Evolutionary conservation across 345 rosid species (phyloP).

Genomic region (Populus euphratica): DNA sequence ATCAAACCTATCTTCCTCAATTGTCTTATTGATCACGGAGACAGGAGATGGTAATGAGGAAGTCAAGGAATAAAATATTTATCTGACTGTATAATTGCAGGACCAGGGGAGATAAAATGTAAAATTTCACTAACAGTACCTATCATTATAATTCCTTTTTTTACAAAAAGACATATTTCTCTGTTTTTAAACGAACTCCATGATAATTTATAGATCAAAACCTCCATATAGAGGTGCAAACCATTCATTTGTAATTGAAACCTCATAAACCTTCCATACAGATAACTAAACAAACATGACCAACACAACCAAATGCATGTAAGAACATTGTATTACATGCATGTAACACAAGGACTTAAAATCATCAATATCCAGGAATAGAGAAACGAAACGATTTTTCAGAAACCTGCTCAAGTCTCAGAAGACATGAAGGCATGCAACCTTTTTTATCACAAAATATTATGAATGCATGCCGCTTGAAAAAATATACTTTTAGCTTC

Average conservation of each 20-base stretch:
- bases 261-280: background rate
- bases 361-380: background rate
- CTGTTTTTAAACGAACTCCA: no score
- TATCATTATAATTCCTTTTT: no score
- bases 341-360: background rate
- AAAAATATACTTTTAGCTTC: background rate
- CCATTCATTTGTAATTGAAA: background rate
- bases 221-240: background rate
- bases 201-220: background rate
- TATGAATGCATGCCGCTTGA: no score
- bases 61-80: slow-evolving; percentile 54
- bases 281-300: background rate
- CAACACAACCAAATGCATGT: background rate
- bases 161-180: no score
- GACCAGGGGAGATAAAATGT: background rate
- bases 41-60: slow-evolving; percentile 44
- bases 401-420: background rate
- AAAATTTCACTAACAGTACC: background rate
- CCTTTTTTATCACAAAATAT: background rate
- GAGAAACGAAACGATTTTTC: background rate
- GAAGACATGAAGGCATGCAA: background rate
- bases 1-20: slow-evolving; percentile 85
- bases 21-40: slow-evolving; percentile 60
- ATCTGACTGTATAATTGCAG: background rate
- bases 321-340: background rate